These are phyloP conservation scores for Avicennia marina DNA, from an alignment of 257 asterid genomes.

Conservation along the genomic window DNA sequence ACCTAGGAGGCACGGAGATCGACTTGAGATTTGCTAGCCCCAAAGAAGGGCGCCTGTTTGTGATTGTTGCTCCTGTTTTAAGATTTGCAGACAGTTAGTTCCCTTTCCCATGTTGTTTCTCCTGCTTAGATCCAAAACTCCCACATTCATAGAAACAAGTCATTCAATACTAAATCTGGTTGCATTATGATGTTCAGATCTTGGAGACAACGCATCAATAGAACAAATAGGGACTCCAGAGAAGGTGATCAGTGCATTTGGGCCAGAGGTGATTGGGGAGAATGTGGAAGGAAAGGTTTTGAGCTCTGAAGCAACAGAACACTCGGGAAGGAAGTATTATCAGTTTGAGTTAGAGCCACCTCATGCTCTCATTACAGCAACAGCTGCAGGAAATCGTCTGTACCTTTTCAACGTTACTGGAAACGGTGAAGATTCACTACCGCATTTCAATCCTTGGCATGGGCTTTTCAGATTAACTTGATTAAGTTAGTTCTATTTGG, in stretches of 20 bases:
- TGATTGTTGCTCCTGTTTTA: constrained; percentile 84
- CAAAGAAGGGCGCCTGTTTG: constrained; percentile 72
- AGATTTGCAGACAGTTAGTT: constrained; percentile 76
- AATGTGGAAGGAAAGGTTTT: constrained; percentile 88
- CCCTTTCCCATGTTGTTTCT: constrained; percentile 11
- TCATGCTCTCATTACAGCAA: constrained; percentile 80
- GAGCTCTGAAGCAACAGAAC: constrained; percentile 55
- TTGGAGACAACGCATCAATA: constrained; percentile 73
- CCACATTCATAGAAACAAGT: no score
- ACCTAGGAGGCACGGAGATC: constrained; percentile 95
- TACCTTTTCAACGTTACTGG: constrained; percentile 79
- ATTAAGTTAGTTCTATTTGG: constrained; percentile 9
- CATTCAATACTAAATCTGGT: constrained; percentile 12
- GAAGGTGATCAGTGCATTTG: constrained; percentile 85
- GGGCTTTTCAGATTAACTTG: constrained; percentile 3
- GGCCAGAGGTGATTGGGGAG: constrained; percentile 95
- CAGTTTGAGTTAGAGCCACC: constrained; percentile 95
- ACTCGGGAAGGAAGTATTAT: constrained; percentile 76
- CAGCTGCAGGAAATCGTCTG: constrained; percentile 96
- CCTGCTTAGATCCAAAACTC: background rate
- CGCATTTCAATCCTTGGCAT: constrained; percentile 1
- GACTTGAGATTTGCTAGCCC: constrained; percentile 86
- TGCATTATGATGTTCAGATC: constrained; percentile 35
- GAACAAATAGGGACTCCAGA: constrained; percentile 86
- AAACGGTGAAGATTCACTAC: constrained; percentile 46